These are phyloP conservation scores for Flagelloscypha sp. DNA, from an alignment of 768 basidiomycete genomes.

Conservation along the genomic window DNA sequence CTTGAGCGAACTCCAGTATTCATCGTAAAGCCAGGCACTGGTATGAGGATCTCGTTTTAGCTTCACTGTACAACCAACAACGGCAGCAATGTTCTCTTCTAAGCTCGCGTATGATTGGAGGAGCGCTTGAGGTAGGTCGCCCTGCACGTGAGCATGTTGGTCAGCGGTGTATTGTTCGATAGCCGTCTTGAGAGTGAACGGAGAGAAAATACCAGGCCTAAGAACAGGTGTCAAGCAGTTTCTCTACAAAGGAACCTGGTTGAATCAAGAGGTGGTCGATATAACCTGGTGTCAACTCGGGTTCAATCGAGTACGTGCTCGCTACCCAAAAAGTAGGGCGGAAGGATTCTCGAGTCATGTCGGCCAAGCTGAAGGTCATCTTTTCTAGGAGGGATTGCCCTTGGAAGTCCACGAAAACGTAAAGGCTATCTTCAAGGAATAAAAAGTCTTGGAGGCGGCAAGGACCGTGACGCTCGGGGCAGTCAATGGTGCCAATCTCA, in stretches of 20 bases:
- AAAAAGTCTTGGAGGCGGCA: slow-evolving; percentile 74
- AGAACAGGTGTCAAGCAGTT: slow-evolving; percentile 78
- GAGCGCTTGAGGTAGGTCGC: slow-evolving; percentile 50
- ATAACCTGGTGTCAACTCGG: slow-evolving; percentile 75
- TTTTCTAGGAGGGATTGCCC: slow-evolving; percentile 65
- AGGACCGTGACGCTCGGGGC: slow-evolving; percentile 51
- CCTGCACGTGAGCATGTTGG: too few relatives aligned
- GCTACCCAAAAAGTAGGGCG: slow-evolving; percentile 39
- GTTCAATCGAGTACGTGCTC: slow-evolving; percentile 57
- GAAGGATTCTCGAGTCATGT: slow-evolving; percentile 23
- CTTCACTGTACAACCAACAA: slow-evolving; percentile 81
- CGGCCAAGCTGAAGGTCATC: slow-evolving; percentile 36
- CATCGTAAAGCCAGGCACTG: slow-evolving; percentile 68
- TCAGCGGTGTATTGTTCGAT: slow-evolving; percentile 69
- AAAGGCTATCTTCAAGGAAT: slow-evolving; percentile 47
- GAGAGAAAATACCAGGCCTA: slow-evolving; percentile 83
- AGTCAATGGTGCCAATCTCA: slow-evolving; percentile 50
- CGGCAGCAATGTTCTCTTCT: slow-evolving; percentile 67
- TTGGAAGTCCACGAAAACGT: slow-evolving; percentile 75
- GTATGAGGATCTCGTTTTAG: slow-evolving; percentile 69
- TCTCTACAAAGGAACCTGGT: slow-evolving; percentile 64
- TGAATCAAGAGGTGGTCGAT: slow-evolving; percentile 76
- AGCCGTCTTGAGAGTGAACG: slow-evolving; percentile 71
- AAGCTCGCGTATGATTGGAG: slow-evolving; percentile 47
- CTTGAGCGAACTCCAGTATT: slow-evolving; percentile 79